These are phyloP conservation scores for Corchorus olitorius DNA, from an alignment of 345 rosid genomes.

Conservation along the genomic window DNA sequence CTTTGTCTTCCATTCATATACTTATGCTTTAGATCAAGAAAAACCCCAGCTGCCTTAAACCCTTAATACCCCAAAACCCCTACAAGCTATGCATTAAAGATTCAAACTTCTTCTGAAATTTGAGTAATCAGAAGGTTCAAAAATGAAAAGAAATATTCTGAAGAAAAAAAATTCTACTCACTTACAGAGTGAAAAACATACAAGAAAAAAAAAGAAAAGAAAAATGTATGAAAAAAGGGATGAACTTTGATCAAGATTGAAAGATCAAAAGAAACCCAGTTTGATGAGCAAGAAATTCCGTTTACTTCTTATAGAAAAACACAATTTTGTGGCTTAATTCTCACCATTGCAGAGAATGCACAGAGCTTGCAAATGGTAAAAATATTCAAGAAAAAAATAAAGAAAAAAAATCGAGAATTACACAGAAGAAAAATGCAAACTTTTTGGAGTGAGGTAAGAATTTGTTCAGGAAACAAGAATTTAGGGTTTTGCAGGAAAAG, in stretches of 20 bases:
- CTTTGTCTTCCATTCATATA: conserved; percentile 67
- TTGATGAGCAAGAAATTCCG: conserved; percentile 1
- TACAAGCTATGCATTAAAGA: conserved; percentile 31
- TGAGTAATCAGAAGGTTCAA: conserved; percentile 11
- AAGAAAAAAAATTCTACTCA: conserved; percentile 26
- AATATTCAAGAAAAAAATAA: conserved; percentile 14
- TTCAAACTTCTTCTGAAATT: conserved; percentile 27
- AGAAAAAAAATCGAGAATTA: conserved; percentile 35
- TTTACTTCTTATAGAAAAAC: conserved; percentile 8
- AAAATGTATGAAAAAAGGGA: neutral
- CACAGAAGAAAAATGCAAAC: conserved; percentile 30
- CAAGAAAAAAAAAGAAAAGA: conserved; percentile 10
- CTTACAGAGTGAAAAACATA: conserved; percentile 23
- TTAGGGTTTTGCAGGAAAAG: conserved; percentile 73
- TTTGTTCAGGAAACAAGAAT: conserved; percentile 50
- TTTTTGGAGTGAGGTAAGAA: conserved; percentile 34
- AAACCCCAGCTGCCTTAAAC: conserved; percentile 37
- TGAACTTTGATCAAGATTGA: conserved; percentile 25
- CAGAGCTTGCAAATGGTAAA: conserved; percentile 38
- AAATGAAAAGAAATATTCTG: neutral
- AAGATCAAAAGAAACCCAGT: conserved; percentile 26
- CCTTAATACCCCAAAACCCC: conserved; percentile 29
- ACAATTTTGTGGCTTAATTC: conserved; percentile 28
- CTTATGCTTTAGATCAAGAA: conserved; percentile 27
- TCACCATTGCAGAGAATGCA: conserved; percentile 48